Percentiles rank a stretch among this genome's conserved stretches.
These are phyloP conservation scores for Cadophora luteo-olivacea DNA, from an alignment of 2,329 filamentous ascomycete species.

Conservation along the genomic window DNA sequence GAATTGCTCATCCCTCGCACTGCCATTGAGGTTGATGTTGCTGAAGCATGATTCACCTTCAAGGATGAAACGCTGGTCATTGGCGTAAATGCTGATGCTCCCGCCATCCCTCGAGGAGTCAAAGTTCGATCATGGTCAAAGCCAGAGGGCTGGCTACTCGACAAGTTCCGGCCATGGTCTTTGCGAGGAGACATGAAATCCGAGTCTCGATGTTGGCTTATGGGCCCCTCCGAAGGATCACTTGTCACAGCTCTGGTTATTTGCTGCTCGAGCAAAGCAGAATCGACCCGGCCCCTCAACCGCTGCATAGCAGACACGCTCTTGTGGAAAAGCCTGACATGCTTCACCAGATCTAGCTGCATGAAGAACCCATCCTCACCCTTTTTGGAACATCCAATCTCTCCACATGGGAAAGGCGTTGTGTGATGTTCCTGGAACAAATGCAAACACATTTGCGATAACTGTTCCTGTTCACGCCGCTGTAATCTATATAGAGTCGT, in stretches of 20 bases:
- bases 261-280: conserved; percentile 31
- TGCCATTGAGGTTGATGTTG: conserved; percentile 9
- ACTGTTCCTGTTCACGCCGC: conserved; percentile 34
- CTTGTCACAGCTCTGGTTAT: conserved; percentile 9
- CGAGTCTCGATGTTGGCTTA: conserved; percentile 26
- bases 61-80: conserved; percentile 38
- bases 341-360: conserved; percentile 36
- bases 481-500: conserved; percentile 34
- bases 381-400: conserved; percentile 34
- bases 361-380: conserved; percentile 40
- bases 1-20: conserved; percentile 10
- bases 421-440: conserved; percentile 37
- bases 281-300: conserved; percentile 37
- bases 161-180: conserved; percentile 6
- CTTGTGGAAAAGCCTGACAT: conserved; percentile 38
- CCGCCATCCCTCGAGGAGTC: conserved; percentile 29
- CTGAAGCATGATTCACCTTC: conserved; percentile 35
- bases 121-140: conserved; percentile 31
- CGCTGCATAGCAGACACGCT: conserved; percentile 32
- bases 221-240: neutral
- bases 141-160: conserved; percentile 27
- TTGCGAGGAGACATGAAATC: conserved; percentile 33
- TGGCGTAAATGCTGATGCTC: conserved; percentile 31
- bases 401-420: conserved; percentile 41
- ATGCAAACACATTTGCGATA: conserved; percentile 40